Evolutionary conservation across 371 early-diverging fungal species (phyloP), one percentile per base, ranked within the genome.

Genomic region (Mortierella sp.): DNA sequence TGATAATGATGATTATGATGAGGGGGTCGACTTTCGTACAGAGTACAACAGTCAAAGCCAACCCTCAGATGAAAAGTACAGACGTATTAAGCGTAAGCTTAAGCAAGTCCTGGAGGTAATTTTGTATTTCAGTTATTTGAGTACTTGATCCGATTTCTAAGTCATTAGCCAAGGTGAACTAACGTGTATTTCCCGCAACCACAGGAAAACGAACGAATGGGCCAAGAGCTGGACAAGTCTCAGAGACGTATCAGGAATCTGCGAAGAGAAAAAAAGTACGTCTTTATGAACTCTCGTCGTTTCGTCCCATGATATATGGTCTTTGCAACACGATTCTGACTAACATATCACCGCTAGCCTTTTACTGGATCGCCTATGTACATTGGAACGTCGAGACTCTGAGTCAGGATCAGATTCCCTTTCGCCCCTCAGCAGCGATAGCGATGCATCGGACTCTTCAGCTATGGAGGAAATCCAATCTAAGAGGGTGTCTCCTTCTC

Each of bases 221-320:
- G 84, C 24, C 80, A 77, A 40, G 79, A 86, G 26, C 84, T 89
- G 18, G 78, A 78, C 64, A 79, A 72, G 45, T 84, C 87, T 11
- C 73, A 84, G n/a, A 75, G 86, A 55, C 87, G 88, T 59, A 87
- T 88, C 47, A 68, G 72, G 45, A 83, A 84, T 12, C 78, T 91
- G 30, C 85, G 88, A 28, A 85, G 83, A 62, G 90, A 91, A 68
- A 84, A 88, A 78, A 87, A 85, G 91, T 88, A 86, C 60, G 69
- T 39, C 26, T 5, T n/a, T 8, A 32, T 39, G 26, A 30, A 30
- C 26, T 26, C 37, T 22, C 28, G 9, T 5, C 11, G 10, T 1
- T 22, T 24, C 3, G 10, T 28, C 8, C 6, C 14, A 24, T 55
- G 4, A 3, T 24, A 28, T 55, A 5, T 24, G 12, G 2, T 28